Evolutionary conservation across 1,284 basidiomycete genomes (phyloP), one percentile per base, ranked within the genome.

Genomic region (Wallemia mellicola): DNA sequence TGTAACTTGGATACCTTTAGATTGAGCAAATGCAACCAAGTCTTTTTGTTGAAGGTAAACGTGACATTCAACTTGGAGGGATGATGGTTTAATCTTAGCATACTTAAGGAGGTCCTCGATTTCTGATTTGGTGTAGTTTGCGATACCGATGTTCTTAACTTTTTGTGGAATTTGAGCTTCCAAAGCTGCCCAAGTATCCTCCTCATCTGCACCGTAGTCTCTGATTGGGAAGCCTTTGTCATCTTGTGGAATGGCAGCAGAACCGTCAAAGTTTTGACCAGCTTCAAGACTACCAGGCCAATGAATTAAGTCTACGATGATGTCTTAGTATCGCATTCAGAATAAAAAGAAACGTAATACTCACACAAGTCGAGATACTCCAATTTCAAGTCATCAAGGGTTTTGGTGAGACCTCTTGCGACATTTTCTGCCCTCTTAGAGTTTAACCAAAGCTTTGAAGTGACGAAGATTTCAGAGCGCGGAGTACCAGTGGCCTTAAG

Each of bases 401-500:
- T 48, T n/a, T 48, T 48, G 38, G 14, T 48, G 5, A 48, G n/a
- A 11, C 38, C 38, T 48, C 38, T 48, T 11, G n/a, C 19, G n/a
- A 48, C 38, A 22, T 48, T 48, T n/a, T 48, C 38, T 15, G 38
- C 14, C 38, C 22, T 48, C 38, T 48, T 48, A 3, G 38, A 48
- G 38, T 48, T 48, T 28, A 68, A 66, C 55, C 55, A 66, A 19
- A 69, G 65, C 67, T 91, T 87, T 61, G 81, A 81, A 3, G 86
- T 75, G 65, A 91, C 79, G 69, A 84, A 91, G 63, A 92, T 76
- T 62, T 89, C 81, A 54, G 77, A 76, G 63, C 87, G 77, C 59
- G 80, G 79, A 24, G 89, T 76, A 30, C 84, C 86, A 59, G 80
- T 81, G 55, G 75, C 76, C 65, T 75, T 78, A 60, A 62, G 62